Conservation (phyloP, 441 rosid species). For the Pelargonium australe region DNA sequence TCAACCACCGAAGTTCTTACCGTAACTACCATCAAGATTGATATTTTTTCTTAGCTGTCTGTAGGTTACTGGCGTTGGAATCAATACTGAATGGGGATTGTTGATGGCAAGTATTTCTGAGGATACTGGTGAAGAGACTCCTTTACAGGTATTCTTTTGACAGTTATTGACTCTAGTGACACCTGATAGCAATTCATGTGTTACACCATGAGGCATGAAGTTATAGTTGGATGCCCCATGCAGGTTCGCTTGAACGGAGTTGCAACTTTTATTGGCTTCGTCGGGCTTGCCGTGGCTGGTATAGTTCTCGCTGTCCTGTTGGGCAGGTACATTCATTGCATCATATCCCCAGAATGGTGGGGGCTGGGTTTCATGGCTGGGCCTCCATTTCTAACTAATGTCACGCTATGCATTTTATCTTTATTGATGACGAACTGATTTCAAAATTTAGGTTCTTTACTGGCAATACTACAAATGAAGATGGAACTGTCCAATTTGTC, state of each 20-base stretch:
- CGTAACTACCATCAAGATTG: background rate
- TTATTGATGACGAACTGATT: background rate
- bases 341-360: background rate
- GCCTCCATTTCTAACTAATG: no score
- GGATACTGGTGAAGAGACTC: slow-evolving; percentile 98
- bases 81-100: slow-evolving; percentile 94
- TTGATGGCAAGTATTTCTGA: slow-evolving; percentile 94
- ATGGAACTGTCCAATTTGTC: slow-evolving; percentile 42
- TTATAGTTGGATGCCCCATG: background rate
- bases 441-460: slow-evolving; percentile 52
- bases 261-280: slow-evolving; percentile 87
- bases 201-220: background rate
- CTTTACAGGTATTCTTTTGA: slow-evolving; percentile 61
- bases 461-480: slow-evolving; percentile 51
- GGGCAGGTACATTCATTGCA: slow-evolving; percentile 43
- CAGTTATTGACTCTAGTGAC: slow-evolving; percentile 1
- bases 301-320: slow-evolving; percentile 69
- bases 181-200: background rate
- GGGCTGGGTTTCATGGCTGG: no score
- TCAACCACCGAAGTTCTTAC: background rate
- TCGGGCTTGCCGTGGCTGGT: slow-evolving; percentile 82
- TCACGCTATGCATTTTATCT: slow-evolving; percentile 11
- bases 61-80: slow-evolving; percentile 89
- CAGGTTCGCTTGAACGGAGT: slow-evolving; percentile 96
- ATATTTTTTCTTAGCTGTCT: background rate